phyloP scores from a whole-genome alignment of 2,329 filamentous ascomycete genomes.

The Elsinoe necatrix region DNA sequence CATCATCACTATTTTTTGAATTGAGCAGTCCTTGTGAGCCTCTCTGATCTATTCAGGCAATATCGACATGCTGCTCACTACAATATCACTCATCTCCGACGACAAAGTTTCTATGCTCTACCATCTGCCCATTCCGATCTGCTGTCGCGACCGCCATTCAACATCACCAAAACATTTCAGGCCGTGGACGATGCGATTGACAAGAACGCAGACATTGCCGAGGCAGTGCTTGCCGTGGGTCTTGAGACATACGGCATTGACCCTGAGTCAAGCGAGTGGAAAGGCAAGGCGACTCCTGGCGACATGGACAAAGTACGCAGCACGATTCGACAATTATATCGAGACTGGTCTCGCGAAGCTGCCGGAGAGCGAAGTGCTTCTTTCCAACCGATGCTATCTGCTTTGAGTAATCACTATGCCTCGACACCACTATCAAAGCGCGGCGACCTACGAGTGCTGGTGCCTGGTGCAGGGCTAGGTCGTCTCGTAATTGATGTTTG shows the following conservation, averaged over 20 bases:
- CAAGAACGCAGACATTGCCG: slow-evolving; percentile 72
- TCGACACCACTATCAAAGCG: slow-evolving; percentile 21
- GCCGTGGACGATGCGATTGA: slow-evolving; percentile 83
- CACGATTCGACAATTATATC: slow-evolving; percentile 86
- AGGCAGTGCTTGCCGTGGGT: slow-evolving; percentile 64
- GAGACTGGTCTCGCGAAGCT: slow-evolving; percentile 85
- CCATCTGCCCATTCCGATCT: slow-evolving; percentile 76
- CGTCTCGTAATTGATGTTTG: slow-evolving; percentile 84
- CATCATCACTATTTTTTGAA: too few species aligned
- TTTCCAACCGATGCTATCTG: slow-evolving; percentile 63
- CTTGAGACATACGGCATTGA: slow-evolving; percentile 57
- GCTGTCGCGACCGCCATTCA: slow-evolving; percentile 73
- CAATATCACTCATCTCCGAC: slow-evolving; percentile 81
- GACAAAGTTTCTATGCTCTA: slow-evolving; percentile 88
- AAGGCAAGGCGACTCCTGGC: slow-evolving; percentile 57
- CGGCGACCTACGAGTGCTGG: slow-evolving; percentile 53
- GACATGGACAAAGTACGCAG: slow-evolving; percentile 89
- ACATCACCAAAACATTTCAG: slow-evolving; percentile 67
- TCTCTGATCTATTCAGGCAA: slow-evolving; percentile 23
- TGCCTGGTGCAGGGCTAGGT: slow-evolving; percentile 84
- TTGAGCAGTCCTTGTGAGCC: not conserved
- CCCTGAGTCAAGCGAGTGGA: slow-evolving; percentile 50
- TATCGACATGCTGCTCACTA: slow-evolving; percentile 79
- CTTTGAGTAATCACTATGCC: slow-evolving; percentile 47
- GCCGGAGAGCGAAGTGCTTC: slow-evolving; percentile 63